Base-by-base conservation (phyloP, 2,329 filamentous ascomycete species). In the Fusarium nematophilum region DNA sequence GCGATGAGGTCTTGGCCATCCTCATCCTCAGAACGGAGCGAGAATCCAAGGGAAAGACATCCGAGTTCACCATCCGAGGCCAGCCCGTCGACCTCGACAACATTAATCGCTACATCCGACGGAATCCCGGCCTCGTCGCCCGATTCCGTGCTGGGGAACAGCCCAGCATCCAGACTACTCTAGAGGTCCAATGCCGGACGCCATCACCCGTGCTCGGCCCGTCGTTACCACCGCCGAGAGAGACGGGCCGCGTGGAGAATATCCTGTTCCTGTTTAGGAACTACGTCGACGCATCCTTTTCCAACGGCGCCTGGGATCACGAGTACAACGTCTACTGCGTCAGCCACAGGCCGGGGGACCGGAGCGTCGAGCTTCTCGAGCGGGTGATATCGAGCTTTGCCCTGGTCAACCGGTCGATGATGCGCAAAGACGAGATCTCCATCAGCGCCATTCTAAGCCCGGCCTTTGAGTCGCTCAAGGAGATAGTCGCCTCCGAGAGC, bases 21-120 rank as follows among this genome's bases (percentile, higher is more conserved):
- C 71, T 78, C 33, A 68, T 73, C 25, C 69, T 73, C 26, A 75
- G 72, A 61, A 59, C 71, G n/a, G 73, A 78, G 27, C 74, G 72
- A 33, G 74, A 76, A 13, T 69, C 69, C 3, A 66, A 72, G 37
- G 68, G 68, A 29, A 74, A 73, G 52, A 55, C 66, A 9, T 72
- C 74, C 9, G 71, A 75, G 45, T 74, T 76, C 44, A 72, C 73
- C 15, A 75, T 78, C 17, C 73, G 76, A 25, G 76, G 75, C 3
- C 74, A 76, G 18, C 69, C 67, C 6, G 75, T 78, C 31, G 75
- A 76, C 46, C 63, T 76, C 39, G 72, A 77, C 37, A 77, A 76
- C 60, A 73, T 78, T 47, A 72, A 72, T 57, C 75, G 76, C 29
- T 78, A 78, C 33, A 66, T 78, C 25, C 75, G 76, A 57, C 69